phyloP scores from a whole-genome alignment of 495 filamentous ascomycete genomes.

The Xylaria curta region DNA sequence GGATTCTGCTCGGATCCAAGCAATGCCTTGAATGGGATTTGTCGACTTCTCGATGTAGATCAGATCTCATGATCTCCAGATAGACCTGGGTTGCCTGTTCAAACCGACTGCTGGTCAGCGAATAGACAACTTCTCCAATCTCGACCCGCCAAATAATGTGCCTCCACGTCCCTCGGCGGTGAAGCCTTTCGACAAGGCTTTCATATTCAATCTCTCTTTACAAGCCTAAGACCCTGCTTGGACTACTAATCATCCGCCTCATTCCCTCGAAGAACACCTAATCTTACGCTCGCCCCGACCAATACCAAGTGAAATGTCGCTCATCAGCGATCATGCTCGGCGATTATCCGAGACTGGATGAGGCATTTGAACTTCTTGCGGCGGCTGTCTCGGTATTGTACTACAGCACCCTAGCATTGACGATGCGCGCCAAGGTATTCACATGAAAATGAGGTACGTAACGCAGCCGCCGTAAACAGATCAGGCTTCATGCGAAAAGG shows the following conservation, averaged over 20 bases:
- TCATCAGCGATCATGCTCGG: background rate
- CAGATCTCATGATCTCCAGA: slow-evolving; percentile 18
- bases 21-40: slow-evolving; percentile 23
- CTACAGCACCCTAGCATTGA: background rate
- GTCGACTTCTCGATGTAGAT: slow-evolving; percentile 29
- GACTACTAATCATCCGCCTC: background rate
- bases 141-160: slow-evolving; percentile 28
- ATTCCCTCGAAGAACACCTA: background rate
- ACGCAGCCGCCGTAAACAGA: background rate
- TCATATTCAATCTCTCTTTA: background rate
- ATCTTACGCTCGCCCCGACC: background rate
- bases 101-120: slow-evolving; percentile 13
- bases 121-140: slow-evolving; percentile 6
- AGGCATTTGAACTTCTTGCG: slow-evolving; percentile 7
- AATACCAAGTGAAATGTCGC: background rate
- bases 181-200: slow-evolving; percentile 29
- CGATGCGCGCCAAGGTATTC: background rate
- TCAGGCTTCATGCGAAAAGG: background rate
- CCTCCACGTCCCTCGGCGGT: slow-evolving; percentile 37
- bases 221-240: background rate
- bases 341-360: slow-evolving; percentile 3
- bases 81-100: slow-evolving; percentile 3
- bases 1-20: background rate
- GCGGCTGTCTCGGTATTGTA: slow-evolving; percentile 20
- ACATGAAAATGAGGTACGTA: slow-evolving; percentile 1